Evolutionary conservation across 2,329 filamentous ascomycete species (phyloP), one percentile per base, ranked within the genome.

Genomic region (Zymoseptoria passerinii): DNA sequence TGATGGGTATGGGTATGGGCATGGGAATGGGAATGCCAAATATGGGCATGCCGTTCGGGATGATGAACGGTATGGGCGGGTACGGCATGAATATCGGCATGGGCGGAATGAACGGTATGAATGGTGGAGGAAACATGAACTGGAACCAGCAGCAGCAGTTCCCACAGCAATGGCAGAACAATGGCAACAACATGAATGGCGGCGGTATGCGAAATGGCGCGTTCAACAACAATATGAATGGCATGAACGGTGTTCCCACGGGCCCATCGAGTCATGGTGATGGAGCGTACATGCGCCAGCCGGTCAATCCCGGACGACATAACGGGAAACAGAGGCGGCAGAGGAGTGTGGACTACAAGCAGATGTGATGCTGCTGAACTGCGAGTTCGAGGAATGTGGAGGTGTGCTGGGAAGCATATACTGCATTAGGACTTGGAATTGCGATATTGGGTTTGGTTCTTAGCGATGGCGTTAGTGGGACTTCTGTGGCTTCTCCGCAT

Each of bases 271-370:
- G 62, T 48, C 63, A 58, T 8, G 90, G 95, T 57, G 91, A 95
- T 58, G 90, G 91, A 60, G 89, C 94, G 6, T 99, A 99, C 75
- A 95, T 97, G 73, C 84, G 94, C 58, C 92, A 96, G 73, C 94
- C 94, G 0, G 89, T 97, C 62, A 99, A 99, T 71, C 92, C 92
- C 2, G 89, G 96, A 71, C 84, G 94, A 54, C 89, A 94, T 71
- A 87, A 92, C 73, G 90, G 91, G 69, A 83, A 88, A 67, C 86
- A 90, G 67, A 84, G 87, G 64, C 81, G 90, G 67, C 84, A 89
- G 56, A 83, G 94, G 57, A 92, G 92, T 9, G 94, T 90, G 71
- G 94, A 99, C 75, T 97, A 94, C 73, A 83, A 89, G 63, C 90
- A 95, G 77, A 79, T 96, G 53, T 92, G 65, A 69, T 20, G 44